Percentiles rank a stretch among this genome's conserved stretches.
Evolutionary conservation across 768 basidiomycete genomes (phyloP).

Genomic region (Trametes maxima): DNA sequence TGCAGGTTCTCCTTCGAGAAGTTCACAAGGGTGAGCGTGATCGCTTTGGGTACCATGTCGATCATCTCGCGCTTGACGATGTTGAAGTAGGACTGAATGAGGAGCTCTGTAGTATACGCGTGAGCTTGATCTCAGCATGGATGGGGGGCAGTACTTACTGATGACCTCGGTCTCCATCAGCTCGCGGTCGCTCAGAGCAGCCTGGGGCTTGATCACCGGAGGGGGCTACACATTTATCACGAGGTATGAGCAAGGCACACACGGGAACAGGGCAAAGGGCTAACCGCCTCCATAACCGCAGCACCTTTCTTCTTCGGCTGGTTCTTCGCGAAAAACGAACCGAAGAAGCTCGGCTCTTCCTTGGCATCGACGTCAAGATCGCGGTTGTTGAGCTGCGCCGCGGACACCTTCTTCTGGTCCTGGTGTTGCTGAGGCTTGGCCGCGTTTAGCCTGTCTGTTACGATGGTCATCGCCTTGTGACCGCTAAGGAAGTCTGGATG

Average conservation of each 20-base stretch:
- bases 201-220: conserved; percentile 83
- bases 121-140: too few species aligned
- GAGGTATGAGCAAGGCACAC: conserved; percentile 21
- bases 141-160: conserved; percentile 60
- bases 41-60: conserved; percentile 98
- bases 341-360: conserved; percentile 59
- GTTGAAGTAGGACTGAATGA: conserved; percentile 97
- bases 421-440: conserved; percentile 66
- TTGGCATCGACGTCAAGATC: conserved; percentile 82
- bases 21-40: conserved; percentile 87
- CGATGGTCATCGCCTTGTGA: conserved; percentile 93
- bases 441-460: conserved; percentile 81
- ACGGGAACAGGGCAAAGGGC: background rate
- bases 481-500: conserved; percentile 98
- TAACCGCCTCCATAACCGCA: conserved; percentile 35
- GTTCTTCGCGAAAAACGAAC: conserved; percentile 82
- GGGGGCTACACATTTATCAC: conserved; percentile 61
- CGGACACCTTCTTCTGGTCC: conserved; percentile 75
- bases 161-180: conserved; percentile 99
- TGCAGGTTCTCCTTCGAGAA: conserved; percentile 95
- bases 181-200: conserved; percentile 90
- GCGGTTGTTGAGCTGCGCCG: conserved; percentile 79
- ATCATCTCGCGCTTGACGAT: conserved; percentile 99
- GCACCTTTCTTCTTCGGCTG: conserved; percentile 76
- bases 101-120: conserved; percentile 62